Conservation (phyloP, 75 land plant species). For the Pinus albicaulis region DNA sequence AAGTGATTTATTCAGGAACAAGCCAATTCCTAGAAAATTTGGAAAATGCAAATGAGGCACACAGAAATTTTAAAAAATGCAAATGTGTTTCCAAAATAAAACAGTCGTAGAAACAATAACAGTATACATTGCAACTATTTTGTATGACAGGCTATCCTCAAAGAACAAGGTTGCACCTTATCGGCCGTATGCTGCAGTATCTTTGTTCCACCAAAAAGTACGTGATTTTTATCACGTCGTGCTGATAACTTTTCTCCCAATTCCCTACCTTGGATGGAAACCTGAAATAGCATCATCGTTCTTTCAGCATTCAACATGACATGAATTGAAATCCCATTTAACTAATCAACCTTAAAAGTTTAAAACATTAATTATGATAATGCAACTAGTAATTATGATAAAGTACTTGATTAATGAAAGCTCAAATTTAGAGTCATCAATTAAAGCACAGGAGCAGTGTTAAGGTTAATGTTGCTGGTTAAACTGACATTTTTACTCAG, state of each 20-base stretch:
- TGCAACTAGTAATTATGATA: too few relatives aligned
- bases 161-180: conserved; percentile 44
- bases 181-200: conserved; percentile 95
- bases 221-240: conserved; percentile 82
- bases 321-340: background rate
- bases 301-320: background rate
- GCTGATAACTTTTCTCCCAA: conserved; percentile 73
- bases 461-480: background rate
- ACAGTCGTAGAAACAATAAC: background rate
- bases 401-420: too few relatives aligned
- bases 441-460: background rate
- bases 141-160: background rate
- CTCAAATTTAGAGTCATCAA: background rate
- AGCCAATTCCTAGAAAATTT: conserved; percentile 16
- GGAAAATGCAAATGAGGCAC: background rate
- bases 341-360: too few relatives aligned
- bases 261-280: conserved; percentile 64
- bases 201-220: conserved; percentile 97
- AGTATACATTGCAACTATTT: background rate
- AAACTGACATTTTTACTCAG: background rate
- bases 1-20: background rate
- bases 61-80: background rate
- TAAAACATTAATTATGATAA: too few relatives aligned
- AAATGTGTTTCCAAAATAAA: background rate
- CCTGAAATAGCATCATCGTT: conserved; percentile 35